Percentiles rank a stretch among this genome's conserved stretches.
Evolutionary conservation across 805 yeast genomes (phyloP).

Genomic region (Candida ponderosae): DNA sequence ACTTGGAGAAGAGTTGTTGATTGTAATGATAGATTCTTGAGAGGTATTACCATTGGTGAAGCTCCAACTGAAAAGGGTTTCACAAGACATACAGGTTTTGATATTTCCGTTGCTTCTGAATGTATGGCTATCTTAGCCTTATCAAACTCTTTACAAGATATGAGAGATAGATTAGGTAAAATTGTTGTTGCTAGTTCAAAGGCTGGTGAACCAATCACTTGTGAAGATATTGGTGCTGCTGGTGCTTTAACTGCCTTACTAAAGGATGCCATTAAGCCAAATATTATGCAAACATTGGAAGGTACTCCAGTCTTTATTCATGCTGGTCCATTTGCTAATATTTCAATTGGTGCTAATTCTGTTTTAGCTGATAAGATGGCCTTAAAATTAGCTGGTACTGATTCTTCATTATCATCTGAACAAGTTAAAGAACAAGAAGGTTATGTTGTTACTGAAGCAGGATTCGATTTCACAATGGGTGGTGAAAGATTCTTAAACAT

Average conservation of each 20-base stretch:
- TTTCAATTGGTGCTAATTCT: conserved; percentile 81
- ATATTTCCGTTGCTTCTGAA: conserved; percentile 80
- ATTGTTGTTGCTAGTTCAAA: conserved; percentile 68
- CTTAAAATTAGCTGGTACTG: conserved; percentile 68
- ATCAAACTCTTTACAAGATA: conserved; percentile 59
- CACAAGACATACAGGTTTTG: conserved; percentile 70
- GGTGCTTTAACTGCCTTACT: conserved; percentile 79
- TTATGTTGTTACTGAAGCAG: conserved; percentile 81
- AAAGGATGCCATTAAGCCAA: conserved; percentile 79
- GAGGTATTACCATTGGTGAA: conserved; percentile 74
- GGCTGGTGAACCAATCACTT: conserved; percentile 67
- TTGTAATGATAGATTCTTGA: conserved; percentile 71
- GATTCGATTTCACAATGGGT: conserved; percentile 88
- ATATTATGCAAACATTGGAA: conserved; percentile 81
- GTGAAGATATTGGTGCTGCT: conserved; percentile 80
- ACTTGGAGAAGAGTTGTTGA: conserved; percentile 83
- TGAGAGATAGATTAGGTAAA: conserved; percentile 67
- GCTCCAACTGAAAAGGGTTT: conserved; percentile 76
- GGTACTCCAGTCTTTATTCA: conserved; percentile 85
- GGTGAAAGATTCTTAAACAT: conserved; percentile 82
- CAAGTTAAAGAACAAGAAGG: conserved; percentile 54
- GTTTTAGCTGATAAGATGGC: conserved; percentile 78
- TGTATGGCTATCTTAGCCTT: conserved; percentile 81
- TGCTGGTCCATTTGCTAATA: conserved; percentile 87
- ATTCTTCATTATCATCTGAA: conserved; percentile 38